A percentile compares a stretch with the other conserved stretches of the same genome.
phyloP scores from a whole-genome alignment of 192 early-diverging fungal genomes.

The Backusella tarrabulga region DNA sequence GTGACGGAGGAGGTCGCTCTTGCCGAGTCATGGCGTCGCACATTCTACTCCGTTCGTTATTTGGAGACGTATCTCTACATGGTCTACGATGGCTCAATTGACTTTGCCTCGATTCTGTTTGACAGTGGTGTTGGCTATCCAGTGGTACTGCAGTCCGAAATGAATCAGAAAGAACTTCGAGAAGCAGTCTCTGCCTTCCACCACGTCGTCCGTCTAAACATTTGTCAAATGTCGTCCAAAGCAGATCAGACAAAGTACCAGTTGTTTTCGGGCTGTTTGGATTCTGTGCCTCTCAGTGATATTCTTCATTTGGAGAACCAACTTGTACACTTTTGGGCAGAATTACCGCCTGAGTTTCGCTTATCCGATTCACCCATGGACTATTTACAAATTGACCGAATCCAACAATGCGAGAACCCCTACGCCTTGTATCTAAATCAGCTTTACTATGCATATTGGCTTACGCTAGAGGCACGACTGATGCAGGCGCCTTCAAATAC shows the following conservation, averaged over 20 bases:
- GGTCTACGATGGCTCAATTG: conserved; percentile 8
- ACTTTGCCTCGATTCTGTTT: conserved; percentile 10
- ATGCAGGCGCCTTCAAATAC: conserved; percentile 15
- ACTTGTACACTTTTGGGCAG: conserved; percentile 17
- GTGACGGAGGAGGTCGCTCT: neutral
- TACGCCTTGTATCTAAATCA: conserved; percentile 21
- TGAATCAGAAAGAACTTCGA: conserved; percentile 5
- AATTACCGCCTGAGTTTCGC: conserved; percentile 8
- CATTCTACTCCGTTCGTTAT: conserved; percentile 20
- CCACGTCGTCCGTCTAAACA: conserved; percentile 5
- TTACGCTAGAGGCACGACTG: conserved; percentile 18
- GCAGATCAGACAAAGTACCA: conserved; percentile 10
- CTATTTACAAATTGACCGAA: conserved; percentile 15
- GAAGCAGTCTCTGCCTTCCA: conserved; percentile 21
- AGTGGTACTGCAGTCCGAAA: conserved; percentile 3
- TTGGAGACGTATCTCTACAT: conserved; percentile 14
- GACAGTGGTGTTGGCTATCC: conserved; percentile 19
- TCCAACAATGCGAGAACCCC: conserved; percentile 15
- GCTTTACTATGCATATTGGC: conserved; percentile 23
- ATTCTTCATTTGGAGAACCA: conserved; percentile 16
- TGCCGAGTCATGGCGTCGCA: conserved; percentile 20
- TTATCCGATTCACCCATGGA: conserved; percentile 18
- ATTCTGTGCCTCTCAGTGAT: conserved; percentile 4
- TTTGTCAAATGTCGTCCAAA: conserved; percentile 5
- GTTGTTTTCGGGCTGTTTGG: conserved; percentile 16